These are phyloP conservation scores for Colletotrichum filicis DNA, from an alignment of 2,329 filamentous ascomycete species.

Conservation along the genomic window DNA sequence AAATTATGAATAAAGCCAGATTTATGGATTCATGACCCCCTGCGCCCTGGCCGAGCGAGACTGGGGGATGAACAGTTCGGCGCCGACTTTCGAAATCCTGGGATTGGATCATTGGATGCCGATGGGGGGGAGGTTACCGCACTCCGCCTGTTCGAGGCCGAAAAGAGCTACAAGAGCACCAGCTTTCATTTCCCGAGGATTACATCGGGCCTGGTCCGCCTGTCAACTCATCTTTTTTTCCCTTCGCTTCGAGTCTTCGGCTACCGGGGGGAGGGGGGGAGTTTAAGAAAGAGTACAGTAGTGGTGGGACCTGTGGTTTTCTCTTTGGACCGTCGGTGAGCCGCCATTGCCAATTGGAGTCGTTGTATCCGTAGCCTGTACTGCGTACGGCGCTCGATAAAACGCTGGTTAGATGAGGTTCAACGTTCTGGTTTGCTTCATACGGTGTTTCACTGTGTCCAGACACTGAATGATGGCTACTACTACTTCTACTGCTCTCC, in stretches of 20 bases:
- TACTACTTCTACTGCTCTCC: background rate
- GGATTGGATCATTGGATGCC: too few relatives aligned
- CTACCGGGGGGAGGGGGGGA: background rate
- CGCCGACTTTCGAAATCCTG: background rate
- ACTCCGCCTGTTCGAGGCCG: background rate
- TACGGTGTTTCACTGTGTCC: background rate
- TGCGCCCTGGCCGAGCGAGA: too few relatives aligned
- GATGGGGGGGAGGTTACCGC: background rate
- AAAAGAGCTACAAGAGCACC: background rate
- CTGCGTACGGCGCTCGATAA: background rate
- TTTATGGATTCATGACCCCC: background rate
- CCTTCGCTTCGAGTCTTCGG: background rate
- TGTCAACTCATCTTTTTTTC: background rate
- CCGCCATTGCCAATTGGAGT: background rate
- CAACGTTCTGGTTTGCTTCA: background rate
- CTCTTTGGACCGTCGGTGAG: background rate
- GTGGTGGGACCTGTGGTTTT: background rate
- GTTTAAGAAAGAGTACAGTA: too few relatives aligned
- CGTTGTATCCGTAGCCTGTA: too few relatives aligned
- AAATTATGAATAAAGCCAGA: background rate
- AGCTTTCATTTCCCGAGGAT: conserved; percentile 1
- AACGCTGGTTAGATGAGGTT: background rate
- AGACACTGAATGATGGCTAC: background rate
- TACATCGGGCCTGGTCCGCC: background rate
- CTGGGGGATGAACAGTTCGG: too few relatives aligned